Evolutionary conservation across 208 protist species (phyloP), one percentile per base, ranked within the genome.

Genomic region (Crithidia brevicula): DNA sequence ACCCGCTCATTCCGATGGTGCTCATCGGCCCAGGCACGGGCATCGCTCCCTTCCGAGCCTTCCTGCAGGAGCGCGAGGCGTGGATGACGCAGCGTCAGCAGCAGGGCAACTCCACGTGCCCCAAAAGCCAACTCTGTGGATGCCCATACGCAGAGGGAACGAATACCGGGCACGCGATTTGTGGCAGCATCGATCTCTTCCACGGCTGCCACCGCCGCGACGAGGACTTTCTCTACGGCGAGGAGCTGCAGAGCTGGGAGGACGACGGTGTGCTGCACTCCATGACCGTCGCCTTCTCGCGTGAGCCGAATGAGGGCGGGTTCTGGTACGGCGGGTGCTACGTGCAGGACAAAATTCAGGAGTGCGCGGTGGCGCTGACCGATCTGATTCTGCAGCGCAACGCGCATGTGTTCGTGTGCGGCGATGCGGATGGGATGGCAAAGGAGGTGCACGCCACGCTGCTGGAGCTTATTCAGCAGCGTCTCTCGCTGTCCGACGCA

Each of bases 1-100:
- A 86, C 38, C 68, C 73, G 22, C 56, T 78, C 4, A 71, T 77
- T 10, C 86, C 92, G 9, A 72, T 94, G 23, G 81, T 98, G 33
- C 85, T 96, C 68, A 85, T 98, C 57, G 92, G 91, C 31, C 89
- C 92, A 1, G 91, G 94, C 34, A 96, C 91, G 4, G 92, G 92
- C 49, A 69, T 98, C 5, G 89, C 89, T 7, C 92, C 92, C 10
- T 93, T 96, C 47, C 61, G 74, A 11, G 86, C 89, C 27, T 97
- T 98, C 54, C n/a, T 97, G 57, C 89, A 97, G 62, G 77, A 92
- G 54, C 75, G 86, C 1, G 69, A 84, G 50, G 52, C 52, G 38
- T 59, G 65, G 65, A 20, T 86, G 47, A 27, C 46, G 70, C 86
- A 67, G 53, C 67, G 46, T 27, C 47, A 57, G 64, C 27, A 31